Evolutionary conservation across 176 grass and related monocot species (phyloP), one percentile per base, ranked within the genome.

Genomic region (Aegilops speltoides): DNA sequence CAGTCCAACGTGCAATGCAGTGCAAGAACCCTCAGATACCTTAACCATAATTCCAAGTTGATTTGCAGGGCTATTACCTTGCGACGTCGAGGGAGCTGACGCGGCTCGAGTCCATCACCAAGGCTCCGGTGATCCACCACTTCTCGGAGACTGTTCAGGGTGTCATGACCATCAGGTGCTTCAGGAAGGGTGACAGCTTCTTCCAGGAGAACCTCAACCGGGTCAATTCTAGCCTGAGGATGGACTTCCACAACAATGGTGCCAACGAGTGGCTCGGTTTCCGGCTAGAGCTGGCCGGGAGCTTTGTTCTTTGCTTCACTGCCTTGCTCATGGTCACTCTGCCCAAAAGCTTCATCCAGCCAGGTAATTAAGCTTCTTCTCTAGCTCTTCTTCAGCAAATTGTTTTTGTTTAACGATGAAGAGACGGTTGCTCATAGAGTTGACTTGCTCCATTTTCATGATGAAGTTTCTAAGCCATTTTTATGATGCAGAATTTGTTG

Each of bases 241-340:
- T 99, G 97, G 97, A 96, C 83, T 99, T 99, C 78, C 92, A 99
- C 87, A 99, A 91, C 89, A 99, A 99, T 73, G 97, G 94, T 20
- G 92, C 97, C 3, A 99, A 96, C 12, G 97, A 99, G 77, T 99
- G 97, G 97, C 92, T 99, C 4, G 97, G 97, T 10, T 91, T 99
- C 56, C 90, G 97, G 19, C 60, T 96, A 15, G 97, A 99, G 90
- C 84, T 99, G 52, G 69, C 94, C 25, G 97, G 97, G 45, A 90
- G 88, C 86, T 91, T 94, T 25, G 92, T 99, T 62, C 90, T 99
- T 62, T 96, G 94, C 72, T 83, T 93, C 87, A 94, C 92, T 31
- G 85, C 97, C 52, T 91, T 99, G 83, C 88, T 99, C 38, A 96
- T 94, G 94, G 94, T 96, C 82, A 93, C 89, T 11, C 92, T 99